Conservation (phyloP, 257 asterid genomes). For the Coffea canephora region DNA sequence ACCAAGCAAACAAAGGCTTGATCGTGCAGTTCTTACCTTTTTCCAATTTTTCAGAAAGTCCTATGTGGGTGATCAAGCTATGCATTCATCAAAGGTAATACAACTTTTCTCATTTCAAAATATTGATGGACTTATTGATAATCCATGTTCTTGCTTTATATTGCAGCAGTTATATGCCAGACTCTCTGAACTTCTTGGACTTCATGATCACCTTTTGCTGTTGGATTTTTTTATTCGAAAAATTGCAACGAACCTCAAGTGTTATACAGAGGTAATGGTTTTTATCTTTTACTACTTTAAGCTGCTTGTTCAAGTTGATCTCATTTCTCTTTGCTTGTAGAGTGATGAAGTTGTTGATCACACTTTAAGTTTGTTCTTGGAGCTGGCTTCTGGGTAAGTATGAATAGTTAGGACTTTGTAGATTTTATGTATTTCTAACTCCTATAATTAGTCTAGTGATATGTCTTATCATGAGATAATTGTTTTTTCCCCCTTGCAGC, state of each 20-base stretch:
- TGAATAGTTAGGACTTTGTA: constrained; percentile 11
- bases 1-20: constrained; percentile 89
- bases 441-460: not conserved
- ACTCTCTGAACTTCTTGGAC: constrained; percentile 93
- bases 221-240: constrained; percentile 80
- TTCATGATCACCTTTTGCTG: constrained; percentile 86
- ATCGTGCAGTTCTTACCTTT: constrained; percentile 88
- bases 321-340: constrained; percentile 15
- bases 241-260: constrained; percentile 89
- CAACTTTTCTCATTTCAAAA: constrained; percentile 6
- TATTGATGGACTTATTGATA: constrained; percentile 17
- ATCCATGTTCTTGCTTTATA: constrained; percentile 26
- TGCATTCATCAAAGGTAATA: constrained; percentile 94
- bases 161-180: constrained; percentile 96
- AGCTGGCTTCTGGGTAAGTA: constrained; percentile 93
- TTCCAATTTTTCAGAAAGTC: constrained; percentile 90
- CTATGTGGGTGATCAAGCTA: constrained; percentile 96
- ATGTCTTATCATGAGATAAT: not conserved
- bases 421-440: not conserved
- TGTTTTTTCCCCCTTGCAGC: constrained; percentile 39
- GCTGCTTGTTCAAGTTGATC: constrained; percentile 5
- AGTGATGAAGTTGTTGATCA: constrained; percentile 32
- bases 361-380: constrained; percentile 84
- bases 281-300: constrained; percentile 8
- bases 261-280: constrained; percentile 70